Base-by-base conservation (phyloP, 805 yeast species). In the Myxozyma sirexii region DNA sequence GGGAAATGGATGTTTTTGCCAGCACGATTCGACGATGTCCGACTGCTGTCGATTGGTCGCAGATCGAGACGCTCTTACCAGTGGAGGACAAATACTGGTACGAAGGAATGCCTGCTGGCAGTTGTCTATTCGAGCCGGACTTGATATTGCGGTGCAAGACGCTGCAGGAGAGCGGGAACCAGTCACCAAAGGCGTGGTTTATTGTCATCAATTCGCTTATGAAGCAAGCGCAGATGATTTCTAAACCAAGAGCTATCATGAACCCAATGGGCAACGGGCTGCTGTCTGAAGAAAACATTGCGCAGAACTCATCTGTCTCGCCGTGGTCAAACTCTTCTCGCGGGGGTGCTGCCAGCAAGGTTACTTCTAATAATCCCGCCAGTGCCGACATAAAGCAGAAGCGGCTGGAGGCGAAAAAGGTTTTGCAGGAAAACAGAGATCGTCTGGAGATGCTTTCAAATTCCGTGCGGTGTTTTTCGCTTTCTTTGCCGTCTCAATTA, bases 201-300 rank as follows among this genome's bases (percentile, higher is more conserved):
- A 42, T 42, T 7, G 46, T 42, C 10, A 42, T 42, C 31, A 42
- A 42, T 15, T 42, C 46, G 46, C 27, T 42, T 12, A 42, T 42
- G 46, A 42, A 42, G 46, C 46, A 42, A 21, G 46, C 46, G n/a
- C 46, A 42, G 46, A 42, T 21, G 31, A 42, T 42, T 19, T 42
- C 46, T 5, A 42, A 42, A 17, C 46, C 46, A 6, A 42, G 46
- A 13, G 46, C 31, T 4, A 42, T 42, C 21, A 21, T 26, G 27
- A 42, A 42, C n/a, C 13, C n/a, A n/a, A n/a, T 42, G 26, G 41
- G 41, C 19, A n/a, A n/a, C 5, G 19, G 19, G 19, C 13, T 37
- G 5, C 19, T 15, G 6, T 37, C 41, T 7, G 41, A 37, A 37
- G 41, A 37, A 15, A 42, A 42, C 21, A 19, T 42, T 15, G 27